Base-by-base conservation (phyloP, 2,329 filamentous ascomycete genomes). In the Whalleya microplaca region DNA sequence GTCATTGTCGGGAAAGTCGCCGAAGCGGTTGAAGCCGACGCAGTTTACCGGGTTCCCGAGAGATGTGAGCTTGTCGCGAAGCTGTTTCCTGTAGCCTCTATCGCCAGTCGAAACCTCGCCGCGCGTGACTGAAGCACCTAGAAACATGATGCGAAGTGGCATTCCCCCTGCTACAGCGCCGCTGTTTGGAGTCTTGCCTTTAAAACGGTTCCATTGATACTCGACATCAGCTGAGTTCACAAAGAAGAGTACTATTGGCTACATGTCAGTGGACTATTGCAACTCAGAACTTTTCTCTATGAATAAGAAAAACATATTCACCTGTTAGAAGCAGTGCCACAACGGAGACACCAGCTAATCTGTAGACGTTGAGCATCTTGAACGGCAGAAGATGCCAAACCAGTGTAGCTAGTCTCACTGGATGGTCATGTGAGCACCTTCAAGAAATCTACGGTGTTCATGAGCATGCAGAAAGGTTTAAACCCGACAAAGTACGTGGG, bases 1-100 rank as follows among this genome's bases (percentile, higher is more conserved):
- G 21, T 70, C 66, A 52, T 70, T 69, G 51, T 70, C 67, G 3
- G 58, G 56, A 43, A 64, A 68, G 45, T 65, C 66, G 21, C 68
- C 68, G 21, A 69, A 63, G 8, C 66, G 66, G 52, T 68, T 69
- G 48, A 68, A 67, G 16, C 68, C 68, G 7, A 69, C 68, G 51
- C 41, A 64, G 56, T 70, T 69, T 16, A 70, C 66, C 0, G 59
- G 57, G 27, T 67, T 66, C 1, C 67, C 67, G 46, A 57, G 53
- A 2, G 55, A 53, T 29, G 59, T 61, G 43, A 70, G 63, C 49
- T 60, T 61, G 19, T 66, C 64, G 23, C 65, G 67, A 10, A 70
- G 43, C n/a, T 68, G 56, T 40, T 64, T 64, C n/a, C 68, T 59
- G 21, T 69, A 69, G 37, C 68, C 68, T 27, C 63, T 46, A 27